These are phyloP conservation scores for Arthrinium puccinioides DNA, from an alignment of 2,329 filamentous ascomycete genomes.

Conservation along the genomic window DNA sequence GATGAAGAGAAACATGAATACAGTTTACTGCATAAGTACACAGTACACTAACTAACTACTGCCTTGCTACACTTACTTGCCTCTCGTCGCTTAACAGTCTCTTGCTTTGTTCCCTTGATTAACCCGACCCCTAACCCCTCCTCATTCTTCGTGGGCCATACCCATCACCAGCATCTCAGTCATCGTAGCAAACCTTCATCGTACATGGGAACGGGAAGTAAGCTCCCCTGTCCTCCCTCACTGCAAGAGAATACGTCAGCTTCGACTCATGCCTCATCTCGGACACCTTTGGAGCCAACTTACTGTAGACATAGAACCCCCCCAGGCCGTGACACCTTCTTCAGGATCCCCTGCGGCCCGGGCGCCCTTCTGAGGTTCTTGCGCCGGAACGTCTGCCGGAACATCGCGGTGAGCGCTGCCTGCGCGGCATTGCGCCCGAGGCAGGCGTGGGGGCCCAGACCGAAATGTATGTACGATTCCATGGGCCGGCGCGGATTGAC, in stretches of 20 bases:
- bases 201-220: conserved; percentile 37
- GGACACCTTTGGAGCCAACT: neutral
- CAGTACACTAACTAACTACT: too few species aligned
- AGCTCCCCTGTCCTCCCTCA: conserved; percentile 58
- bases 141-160: neutral
- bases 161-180: neutral
- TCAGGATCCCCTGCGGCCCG: conserved; percentile 59
- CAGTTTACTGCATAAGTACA: too few species aligned
- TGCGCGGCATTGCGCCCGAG: conserved; percentile 55
- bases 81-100: too few species aligned
- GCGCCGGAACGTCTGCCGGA: conserved; percentile 56
- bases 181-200: conserved; percentile 25
- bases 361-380: conserved; percentile 53
- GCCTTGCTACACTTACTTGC: too few species aligned
- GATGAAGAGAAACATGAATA: too few species aligned
- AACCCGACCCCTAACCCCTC: too few species aligned
- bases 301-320: conserved; percentile 49
- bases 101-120: too few species aligned
- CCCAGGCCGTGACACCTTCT: conserved; percentile 51
- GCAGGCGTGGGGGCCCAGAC: conserved; percentile 54
- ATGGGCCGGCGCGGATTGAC: conserved; percentile 58
- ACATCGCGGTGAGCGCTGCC: conserved; percentile 58
- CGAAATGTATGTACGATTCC: conserved; percentile 58
- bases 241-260: neutral
- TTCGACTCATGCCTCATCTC: neutral